Conservation (phyloP, 129 eudicot species). For the Chrysanthemum lavandulifolium region DNA sequence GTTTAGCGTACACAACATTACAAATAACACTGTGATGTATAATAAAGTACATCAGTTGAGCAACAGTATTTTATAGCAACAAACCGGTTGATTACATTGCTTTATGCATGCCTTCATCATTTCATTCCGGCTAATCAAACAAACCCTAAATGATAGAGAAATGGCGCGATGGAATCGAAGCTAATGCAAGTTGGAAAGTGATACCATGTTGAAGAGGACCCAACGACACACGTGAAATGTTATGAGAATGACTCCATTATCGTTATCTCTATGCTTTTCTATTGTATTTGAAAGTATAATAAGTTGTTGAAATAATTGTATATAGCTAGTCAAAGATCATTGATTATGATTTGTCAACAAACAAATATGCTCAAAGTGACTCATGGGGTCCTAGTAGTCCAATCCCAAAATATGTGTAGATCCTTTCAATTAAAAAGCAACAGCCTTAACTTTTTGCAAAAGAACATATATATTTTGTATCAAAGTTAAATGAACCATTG, state of each 20-base stretch:
- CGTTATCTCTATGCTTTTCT: constrained; percentile 20
- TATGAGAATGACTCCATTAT: constrained; percentile 32
- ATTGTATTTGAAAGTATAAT: background rate
- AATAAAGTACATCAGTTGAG: too few relatives aligned
- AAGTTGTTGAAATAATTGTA: constrained; percentile 16
- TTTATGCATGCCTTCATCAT: too few relatives aligned
- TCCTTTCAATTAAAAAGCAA: constrained; percentile 35
- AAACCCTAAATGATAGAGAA: background rate
- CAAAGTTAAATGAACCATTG: too few relatives aligned
- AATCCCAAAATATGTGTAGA: constrained; percentile 24
- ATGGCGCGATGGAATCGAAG: constrained; percentile 10
- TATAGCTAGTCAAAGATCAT: constrained; percentile 24
- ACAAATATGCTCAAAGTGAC: constrained; percentile 30
- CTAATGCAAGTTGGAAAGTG: background rate
- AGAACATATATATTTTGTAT: background rate
- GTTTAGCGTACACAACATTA: too few relatives aligned
- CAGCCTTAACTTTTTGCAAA: constrained; percentile 1
- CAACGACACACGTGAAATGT: constrained; percentile 36
- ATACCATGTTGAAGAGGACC: constrained; percentile 31
- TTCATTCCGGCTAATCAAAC: background rate
- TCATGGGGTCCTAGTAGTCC: constrained; percentile 28
- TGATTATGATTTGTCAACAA: constrained; percentile 35
- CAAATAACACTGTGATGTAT: too few relatives aligned
- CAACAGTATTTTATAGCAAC: too few relatives aligned
- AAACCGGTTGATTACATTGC: too few relatives aligned